Conservation (phyloP, 108 stramenopile species). For the Aureococcus anophagefferens region DNA sequence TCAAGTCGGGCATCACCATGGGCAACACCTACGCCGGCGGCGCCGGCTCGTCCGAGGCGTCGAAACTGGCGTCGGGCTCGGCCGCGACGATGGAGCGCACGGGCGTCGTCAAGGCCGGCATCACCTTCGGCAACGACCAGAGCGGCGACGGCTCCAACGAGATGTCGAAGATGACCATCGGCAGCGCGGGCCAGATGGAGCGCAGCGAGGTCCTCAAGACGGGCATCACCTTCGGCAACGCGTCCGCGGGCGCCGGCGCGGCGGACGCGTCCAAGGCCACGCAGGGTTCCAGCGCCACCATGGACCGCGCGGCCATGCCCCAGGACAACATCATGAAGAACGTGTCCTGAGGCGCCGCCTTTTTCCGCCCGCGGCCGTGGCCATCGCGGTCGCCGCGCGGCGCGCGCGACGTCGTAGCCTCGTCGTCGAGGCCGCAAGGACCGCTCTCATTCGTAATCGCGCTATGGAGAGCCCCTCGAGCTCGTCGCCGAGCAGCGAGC, state of each 20-base stretch:
- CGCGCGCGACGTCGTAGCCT: no score
- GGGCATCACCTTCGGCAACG: background rate
- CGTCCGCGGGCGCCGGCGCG: background rate
- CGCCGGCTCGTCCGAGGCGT: background rate
- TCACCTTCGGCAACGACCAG: background rate
- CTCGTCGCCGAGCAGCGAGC: no score
- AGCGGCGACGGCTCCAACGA: background rate
- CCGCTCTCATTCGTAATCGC: no score
- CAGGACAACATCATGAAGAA: no score
- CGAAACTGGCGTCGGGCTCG: conserved; percentile 12
- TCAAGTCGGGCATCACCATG: background rate
- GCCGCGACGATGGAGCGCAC: conserved; percentile 9
- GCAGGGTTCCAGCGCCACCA: background rate
- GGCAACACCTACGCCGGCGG: no score
- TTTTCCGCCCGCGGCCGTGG: no score
- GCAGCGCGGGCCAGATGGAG: conserved; percentile 11
- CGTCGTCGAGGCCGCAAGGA: no score
- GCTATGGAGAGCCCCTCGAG: no score
- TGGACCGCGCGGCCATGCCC: no score
- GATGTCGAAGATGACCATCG: conserved; percentile 12
- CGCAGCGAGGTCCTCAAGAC: background rate
- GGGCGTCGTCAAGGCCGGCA: background rate
- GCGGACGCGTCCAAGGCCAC: background rate
- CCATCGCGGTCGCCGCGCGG: no score
- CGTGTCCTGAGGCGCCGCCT: no score